Conservation (phyloP, 78 protist species). For the Guillardia theta region DNA sequence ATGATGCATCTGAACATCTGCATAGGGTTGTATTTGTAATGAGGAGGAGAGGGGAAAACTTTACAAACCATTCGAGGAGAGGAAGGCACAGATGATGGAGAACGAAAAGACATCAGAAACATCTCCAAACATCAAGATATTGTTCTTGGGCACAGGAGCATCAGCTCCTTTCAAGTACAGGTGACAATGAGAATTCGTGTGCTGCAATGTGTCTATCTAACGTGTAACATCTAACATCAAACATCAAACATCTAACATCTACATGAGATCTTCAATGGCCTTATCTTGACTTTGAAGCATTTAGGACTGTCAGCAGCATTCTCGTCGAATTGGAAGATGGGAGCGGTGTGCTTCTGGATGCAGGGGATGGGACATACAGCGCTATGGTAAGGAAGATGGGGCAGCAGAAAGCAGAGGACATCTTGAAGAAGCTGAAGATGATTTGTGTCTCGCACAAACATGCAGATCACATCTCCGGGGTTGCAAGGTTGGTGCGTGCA, state of each 20-base stretch:
- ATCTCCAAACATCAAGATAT: neutral
- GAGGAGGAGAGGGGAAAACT: neutral
- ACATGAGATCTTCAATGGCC: no score
- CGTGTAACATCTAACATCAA: no score
- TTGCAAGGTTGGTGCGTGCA: neutral
- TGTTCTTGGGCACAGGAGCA: neutral
- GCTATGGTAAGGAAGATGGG: constrained; percentile 77
- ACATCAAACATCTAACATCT: no score
- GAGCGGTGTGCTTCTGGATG: neutral
- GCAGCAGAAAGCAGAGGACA: constrained; percentile 10
- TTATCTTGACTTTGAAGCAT: no score
- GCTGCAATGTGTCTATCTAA: no score
- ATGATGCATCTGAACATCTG: no score
- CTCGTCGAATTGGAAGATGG: neutral
- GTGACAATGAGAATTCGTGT: no score
- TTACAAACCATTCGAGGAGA: neutral
- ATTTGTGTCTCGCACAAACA: constrained; percentile 91
- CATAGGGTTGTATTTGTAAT: neutral
- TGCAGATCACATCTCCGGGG: constrained; percentile 94
- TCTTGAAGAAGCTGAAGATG: neutral
- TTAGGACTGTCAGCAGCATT: constrained; percentile 22
- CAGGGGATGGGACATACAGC: constrained; percentile 92
- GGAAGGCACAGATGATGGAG: neutral
- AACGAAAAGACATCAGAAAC: neutral
- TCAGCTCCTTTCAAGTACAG: constrained; percentile 1